Base-by-base conservation (phyloP, 345 rosid species). In the Theobroma cacao region DNA sequence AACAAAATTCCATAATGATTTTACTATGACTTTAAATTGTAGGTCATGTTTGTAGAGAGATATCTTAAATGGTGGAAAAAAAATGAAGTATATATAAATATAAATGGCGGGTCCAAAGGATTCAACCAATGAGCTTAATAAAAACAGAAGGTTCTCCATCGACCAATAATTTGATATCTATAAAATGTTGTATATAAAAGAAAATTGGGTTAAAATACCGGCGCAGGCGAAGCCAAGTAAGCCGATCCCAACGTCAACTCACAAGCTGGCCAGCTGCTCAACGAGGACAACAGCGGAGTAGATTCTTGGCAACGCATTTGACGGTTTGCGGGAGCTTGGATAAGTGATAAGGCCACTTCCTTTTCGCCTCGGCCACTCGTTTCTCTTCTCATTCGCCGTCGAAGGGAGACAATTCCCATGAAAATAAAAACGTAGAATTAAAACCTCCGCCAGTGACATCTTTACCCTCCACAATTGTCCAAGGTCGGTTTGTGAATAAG, bases 331-430 rank as follows among this genome's bases (percentile, higher is more conserved):
- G 1, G 18, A 73, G n/a, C 8, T 18, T 50, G 20, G 22, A 61
- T 52, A 12, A 50, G 18, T 74, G 78, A 34, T 66, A 36, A 43
- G 55, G 52, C 10, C 79, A 61, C 76, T 53, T 66, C 34, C 33
- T 59, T 34, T 52, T 33, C 63, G 20, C 76, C 76, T 80, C 43
- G 55, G 64, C 82, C 82, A 75, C 82, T 18, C 43, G 41, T 31
- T 59, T 53, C n/a, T 7, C 56, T 47, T 47, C 38, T 28, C 18
- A 43, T 22, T 36, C 75, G 13, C 43, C 74, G 38, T 53, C n/a
- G 28, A 13, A 18, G 72, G 33, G 71, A 70, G 76, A 28, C 31
- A 38, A 59, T 34, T 45, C 26, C 76, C 56, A 67, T 4, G 31
- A 43, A 41, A 14, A 17, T 11, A 22, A 41, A 20, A 18, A 0